phyloP scores from a whole-genome alignment of 495 filamentous ascomycete genomes.

The Eremomyces bilateralis region DNA sequence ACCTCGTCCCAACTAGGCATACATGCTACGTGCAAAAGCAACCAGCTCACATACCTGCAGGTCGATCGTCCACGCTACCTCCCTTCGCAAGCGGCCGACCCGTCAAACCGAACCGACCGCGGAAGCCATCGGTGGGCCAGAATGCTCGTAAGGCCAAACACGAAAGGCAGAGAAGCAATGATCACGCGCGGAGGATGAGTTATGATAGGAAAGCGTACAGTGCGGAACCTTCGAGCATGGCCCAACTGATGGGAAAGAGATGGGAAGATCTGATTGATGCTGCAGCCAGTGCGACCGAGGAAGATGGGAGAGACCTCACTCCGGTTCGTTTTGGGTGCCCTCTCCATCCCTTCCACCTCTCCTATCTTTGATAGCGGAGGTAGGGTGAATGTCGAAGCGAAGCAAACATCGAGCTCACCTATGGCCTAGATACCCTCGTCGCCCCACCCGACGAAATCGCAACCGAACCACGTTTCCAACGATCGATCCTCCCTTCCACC shows the following conservation, averaged over 20 bases:
- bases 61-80: slow-evolving; percentile 67
- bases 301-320: slow-evolving; percentile 68
- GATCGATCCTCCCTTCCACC: too few relatives aligned
- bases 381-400: too few relatives aligned
- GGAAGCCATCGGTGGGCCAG: slow-evolving; percentile 69
- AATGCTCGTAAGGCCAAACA: slow-evolving; percentile 51
- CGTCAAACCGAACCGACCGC: slow-evolving; percentile 39
- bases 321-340: too few relatives aligned
- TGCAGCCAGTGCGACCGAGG: slow-evolving; percentile 74
- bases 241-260: slow-evolving; percentile 56
- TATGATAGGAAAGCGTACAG: slow-evolving; percentile 62
- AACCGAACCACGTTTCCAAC: too few relatives aligned
- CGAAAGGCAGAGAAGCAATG: slow-evolving; percentile 54
- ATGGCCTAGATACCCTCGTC: too few relatives aligned
- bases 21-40: too few relatives aligned
- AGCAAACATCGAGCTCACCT: too few relatives aligned
- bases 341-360: too few relatives aligned
- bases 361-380: too few relatives aligned
- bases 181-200: slow-evolving; percentile 39
- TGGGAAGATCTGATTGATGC: slow-evolving; percentile 93
- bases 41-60: slow-evolving; percentile 45
- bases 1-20: not conserved
- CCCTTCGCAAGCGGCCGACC: slow-evolving; percentile 51
- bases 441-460: too few relatives aligned
- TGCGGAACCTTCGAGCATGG: slow-evolving; percentile 50